Evolutionary conservation across 352 stramenopile genomes (phyloP), one percentile per base, ranked within the genome.

Genomic region (Pythium scleroteichum): DNA sequence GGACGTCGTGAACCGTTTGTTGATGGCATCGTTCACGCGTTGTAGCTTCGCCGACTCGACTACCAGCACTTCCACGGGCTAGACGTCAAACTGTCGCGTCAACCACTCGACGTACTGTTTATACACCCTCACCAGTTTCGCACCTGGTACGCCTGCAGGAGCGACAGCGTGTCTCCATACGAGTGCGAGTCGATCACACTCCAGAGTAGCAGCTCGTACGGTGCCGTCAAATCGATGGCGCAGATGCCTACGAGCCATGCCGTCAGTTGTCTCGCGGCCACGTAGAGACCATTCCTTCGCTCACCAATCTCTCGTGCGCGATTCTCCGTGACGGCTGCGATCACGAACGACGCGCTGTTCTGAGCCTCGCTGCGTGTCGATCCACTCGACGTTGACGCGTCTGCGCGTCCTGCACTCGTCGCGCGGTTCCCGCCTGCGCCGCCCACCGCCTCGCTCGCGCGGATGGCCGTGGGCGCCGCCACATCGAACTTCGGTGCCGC

Each of bases 31-130:
- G 42, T 90, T 90, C 29, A 93, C 78, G 54, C 77, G 82, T 35
- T 72, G 69, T 7, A 73, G 53, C 51, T 88, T 87, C 13, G 61
- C 64, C 3, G 76, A 72, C 49, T 93, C 80, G 9, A 87, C 78
- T 12, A 93, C 77, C 14, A 93, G 71, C 44, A 93, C 84, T 59
- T 93, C 84, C 19, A 85, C 70, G 20, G 84, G 84, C 84, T 93
- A 35, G 16, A 12, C 16, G 17, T 9, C 23, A 5, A 20, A 14
- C 13, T 2, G 26, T 9, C 19, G 27, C 19, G 0, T 17, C 4
- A 16, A 49, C 26, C 19, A 26, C n/a, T 48, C 12, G n/a, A n/a
- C 50, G 20, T 46, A 3, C 23, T 38, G 10, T 38, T 35, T 35
- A 10, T 10, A 35, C 29, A 10, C 29, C 29, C 29, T 10, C 8